Evolutionary conservation across 768 basidiomycete genomes (phyloP).

Genomic region (Psilocybe tampanensis): DNA sequence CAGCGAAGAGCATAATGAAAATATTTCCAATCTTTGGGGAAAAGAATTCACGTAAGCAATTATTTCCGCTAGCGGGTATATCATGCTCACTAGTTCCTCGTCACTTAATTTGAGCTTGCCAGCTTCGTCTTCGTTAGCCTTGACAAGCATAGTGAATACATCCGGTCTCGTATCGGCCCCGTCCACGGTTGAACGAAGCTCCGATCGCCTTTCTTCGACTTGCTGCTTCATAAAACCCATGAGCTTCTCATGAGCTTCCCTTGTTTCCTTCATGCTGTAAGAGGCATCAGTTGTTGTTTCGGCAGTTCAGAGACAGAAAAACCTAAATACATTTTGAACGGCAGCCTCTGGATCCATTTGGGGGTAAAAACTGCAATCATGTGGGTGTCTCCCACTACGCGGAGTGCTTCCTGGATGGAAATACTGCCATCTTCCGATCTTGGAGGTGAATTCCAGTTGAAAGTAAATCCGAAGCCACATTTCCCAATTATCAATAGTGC

Average conservation of each 20-base stretch:
- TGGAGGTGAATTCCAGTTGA: conserved; percentile 43
- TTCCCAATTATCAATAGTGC: conserved; percentile 45
- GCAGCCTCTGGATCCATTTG: conserved; percentile 39
- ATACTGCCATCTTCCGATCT: conserved; percentile 36
- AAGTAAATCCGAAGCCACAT: conserved; percentile 49
- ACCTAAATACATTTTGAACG: conserved; percentile 32
- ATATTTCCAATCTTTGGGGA: conserved; percentile 50
- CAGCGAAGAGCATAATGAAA: conserved; percentile 56
- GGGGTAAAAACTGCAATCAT: conserved; percentile 31
- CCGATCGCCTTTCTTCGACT: conserved; percentile 33
- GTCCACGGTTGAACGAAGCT: conserved; percentile 8
- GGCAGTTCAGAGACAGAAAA: background rate
- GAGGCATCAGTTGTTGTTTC: background rate
- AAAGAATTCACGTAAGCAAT: background rate
- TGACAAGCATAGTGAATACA: conserved; percentile 45
- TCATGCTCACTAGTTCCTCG: conserved; percentile 37
- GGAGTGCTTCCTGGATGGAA: conserved; percentile 28
- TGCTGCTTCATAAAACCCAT: conserved; percentile 40
- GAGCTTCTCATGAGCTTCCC: conserved; percentile 33
- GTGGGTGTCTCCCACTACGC: conserved; percentile 32
- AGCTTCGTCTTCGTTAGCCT: conserved; percentile 47
- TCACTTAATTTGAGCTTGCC: conserved; percentile 42
- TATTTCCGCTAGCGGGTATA: background rate
- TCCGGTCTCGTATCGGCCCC: conserved; percentile 23
- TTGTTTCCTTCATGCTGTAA: conserved; percentile 13